Evolutionary conservation across 169 alveolate species (phyloP), one percentile per base, ranked within the genome.

Genomic region (Plasmodium relictum): DNA sequence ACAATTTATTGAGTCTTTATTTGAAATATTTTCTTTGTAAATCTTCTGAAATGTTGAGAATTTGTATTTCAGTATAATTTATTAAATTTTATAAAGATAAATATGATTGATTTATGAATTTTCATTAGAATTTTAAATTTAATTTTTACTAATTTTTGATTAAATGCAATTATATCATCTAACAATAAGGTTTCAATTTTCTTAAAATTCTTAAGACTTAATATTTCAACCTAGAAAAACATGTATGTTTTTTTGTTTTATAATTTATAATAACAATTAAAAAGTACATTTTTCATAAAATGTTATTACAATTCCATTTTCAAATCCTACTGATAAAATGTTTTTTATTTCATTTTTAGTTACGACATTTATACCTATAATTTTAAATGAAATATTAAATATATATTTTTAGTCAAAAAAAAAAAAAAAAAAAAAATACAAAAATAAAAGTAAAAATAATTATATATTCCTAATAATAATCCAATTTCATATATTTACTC

Each of bases 21-120:
- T 24, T 24, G 88, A 45, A 41, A 56, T 74, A 12, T 74, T 74
- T 62, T 74, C 88, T 61, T 74, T 74, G 62, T 74, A 74, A 24
- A 74, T 74, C 20, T 74, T 74, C 88, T 74, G 63, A 16, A 45
- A 52, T 31, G 42, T 59, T 50, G 20, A 3, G 7, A 73, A 41
- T 50, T n/a, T 61, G 7, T n/a, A 48, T 12, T n/a, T 48, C 2
- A n/a, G 59, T n/a, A 48, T 48, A 48, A 48, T 48, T 48, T n/a
- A 1, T 48, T 48, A 48, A 10, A 10, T 48, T 61, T 20, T 24
- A 61, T 24, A 24, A 22, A 63, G 24, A 63, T 2, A 9, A 31
- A 20, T 65, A 65, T 66, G 3, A 8, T 37, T 6, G 9, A 2
- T 31, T 31, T 31, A 3, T 31, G 39, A 31, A 31, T 31, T 31